Evolutionary conservation across 2,329 filamentous ascomycete genomes (phyloP).

Genomic region (Epicoccum sorghinum): DNA sequence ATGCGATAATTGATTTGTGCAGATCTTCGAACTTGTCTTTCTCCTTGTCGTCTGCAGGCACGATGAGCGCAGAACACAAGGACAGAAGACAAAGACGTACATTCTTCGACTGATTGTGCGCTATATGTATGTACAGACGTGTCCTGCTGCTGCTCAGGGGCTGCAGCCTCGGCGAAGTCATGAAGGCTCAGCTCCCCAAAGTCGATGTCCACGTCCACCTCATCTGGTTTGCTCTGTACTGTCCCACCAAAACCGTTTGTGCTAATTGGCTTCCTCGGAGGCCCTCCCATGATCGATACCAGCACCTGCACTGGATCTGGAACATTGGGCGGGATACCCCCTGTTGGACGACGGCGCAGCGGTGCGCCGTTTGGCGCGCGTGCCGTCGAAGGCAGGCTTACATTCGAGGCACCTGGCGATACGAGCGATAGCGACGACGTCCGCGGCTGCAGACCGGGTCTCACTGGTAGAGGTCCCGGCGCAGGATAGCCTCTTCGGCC

Average conservation of each 20-base stretch:
- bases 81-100: constrained; percentile 58
- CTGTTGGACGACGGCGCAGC: constrained; percentile 63
- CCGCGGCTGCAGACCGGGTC: constrained; percentile 71
- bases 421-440: constrained; percentile 80
- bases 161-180: constrained; percentile 63
- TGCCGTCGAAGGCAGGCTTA: constrained; percentile 72
- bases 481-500: constrained; percentile 74
- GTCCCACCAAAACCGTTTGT: constrained; percentile 21
- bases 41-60: constrained; percentile 71
- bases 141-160: constrained; percentile 38
- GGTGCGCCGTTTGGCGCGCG: constrained; percentile 71
- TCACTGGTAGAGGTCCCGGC: constrained; percentile 70
- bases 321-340: constrained; percentile 59
- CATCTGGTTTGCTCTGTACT: constrained; percentile 51
- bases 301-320: constrained; percentile 76
- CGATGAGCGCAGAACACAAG: constrained; percentile 32
- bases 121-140: constrained; percentile 57
- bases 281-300: constrained; percentile 61
- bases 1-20: constrained; percentile 84
- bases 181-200: constrained; percentile 79
- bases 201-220: constrained; percentile 70
- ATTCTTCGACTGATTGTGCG: constrained; percentile 72
- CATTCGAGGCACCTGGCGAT: constrained; percentile 74
- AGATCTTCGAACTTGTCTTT: constrained; percentile 87
- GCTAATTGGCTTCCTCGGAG: constrained; percentile 32